Base-by-base conservation (phyloP, 768 basidiomycete species). In the Mrakia frigida region DNA sequence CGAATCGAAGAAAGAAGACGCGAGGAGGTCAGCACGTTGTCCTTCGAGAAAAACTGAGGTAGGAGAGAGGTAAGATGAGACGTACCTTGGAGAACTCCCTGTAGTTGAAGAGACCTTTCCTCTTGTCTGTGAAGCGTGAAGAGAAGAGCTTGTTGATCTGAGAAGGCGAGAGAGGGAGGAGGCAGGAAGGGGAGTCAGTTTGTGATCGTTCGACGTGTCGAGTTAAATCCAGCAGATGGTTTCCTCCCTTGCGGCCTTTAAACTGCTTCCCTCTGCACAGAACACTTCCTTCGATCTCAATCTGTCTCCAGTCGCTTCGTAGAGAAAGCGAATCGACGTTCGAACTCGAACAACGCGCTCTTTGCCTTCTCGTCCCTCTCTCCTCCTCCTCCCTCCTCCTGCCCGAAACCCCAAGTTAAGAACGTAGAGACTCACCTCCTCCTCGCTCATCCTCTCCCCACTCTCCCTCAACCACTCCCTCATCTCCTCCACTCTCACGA, bases 91-190 rank as follows among this genome's bases (percentile, higher is more conserved):
- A 65, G 21, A 77, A 77, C 56, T 68, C 77, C 1, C 56, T 1
- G 39, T 77, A 77, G 59, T 77, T 73, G 67, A 77, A 77, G 18
- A 65, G 53, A 1, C 72, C 73, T 50, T 33, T 50, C 41, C 77
- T 63, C 31, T 61, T 56, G 59, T 73, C 73, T 6, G 65, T 56
- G 50, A 74, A 74, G 53, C 77, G 37, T 6, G 72, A 69, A 3
- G 67, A 46, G 39, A 77, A 65, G 10, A 77, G 70, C 21, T 46
- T 73, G 50, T 77, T 72, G 67, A 77, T 59, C 77, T 77, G 76
- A 4, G 41, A 60, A 39, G 41, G 25, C 18, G 28, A 31, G 25
- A 39, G 43, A 39, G 41, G 10, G 23, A 31, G 68, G n/a, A n/a
- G n/a, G n/a, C n/a, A 18, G 39, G 16, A 41, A 28, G 21, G 43